These are phyloP conservation scores for Suillus brevipes DNA, from an alignment of 768 basidiomycete species.

Conservation along the genomic window DNA sequence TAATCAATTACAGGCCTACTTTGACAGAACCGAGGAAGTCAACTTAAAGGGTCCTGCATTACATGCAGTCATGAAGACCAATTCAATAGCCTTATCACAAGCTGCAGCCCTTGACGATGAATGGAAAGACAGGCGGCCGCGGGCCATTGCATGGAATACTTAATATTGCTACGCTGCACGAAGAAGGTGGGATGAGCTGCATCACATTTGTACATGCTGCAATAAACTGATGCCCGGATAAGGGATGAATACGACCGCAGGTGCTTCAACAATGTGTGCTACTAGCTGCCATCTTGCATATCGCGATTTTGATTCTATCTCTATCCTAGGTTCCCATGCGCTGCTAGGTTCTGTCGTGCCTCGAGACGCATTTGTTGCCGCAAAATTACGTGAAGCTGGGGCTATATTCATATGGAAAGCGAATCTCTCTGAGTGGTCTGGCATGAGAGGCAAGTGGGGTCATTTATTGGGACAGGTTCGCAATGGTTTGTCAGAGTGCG, in stretches of 20 bases:
- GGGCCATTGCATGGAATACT: constrained; percentile 54
- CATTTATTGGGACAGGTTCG: constrained; percentile 28
- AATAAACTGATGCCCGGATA: not conserved
- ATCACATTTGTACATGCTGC: not conserved
- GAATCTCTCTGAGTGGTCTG: constrained; percentile 44
- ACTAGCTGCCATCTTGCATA: not conserved
- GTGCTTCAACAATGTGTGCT: not conserved
- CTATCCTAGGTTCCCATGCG: constrained; percentile 16
- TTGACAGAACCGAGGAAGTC: constrained; percentile 69
- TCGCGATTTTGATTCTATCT: not conserved
- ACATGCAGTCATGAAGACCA: constrained; percentile 59
- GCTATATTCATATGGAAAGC: constrained; percentile 44
- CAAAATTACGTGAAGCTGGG: constrained; percentile 33
- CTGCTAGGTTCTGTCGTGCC: constrained; percentile 13
- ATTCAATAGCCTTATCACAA: constrained; percentile 49
- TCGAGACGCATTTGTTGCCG: constrained; percentile 35
- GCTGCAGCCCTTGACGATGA: constrained; percentile 53
- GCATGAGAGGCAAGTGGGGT: constrained; percentile 29
- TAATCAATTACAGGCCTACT: constrained; percentile 49
- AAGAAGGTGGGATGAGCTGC: constrained; percentile 15
- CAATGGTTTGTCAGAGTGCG: constrained; percentile 46
- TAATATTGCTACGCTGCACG: constrained; percentile 24
- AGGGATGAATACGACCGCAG: not conserved
- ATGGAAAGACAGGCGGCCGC: constrained; percentile 42
- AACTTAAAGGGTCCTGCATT: constrained; percentile 58